Evolutionary conservation across 2,329 filamentous ascomycete genomes (phyloP), one percentile per base, ranked within the genome.

Genomic region (Sphaerulina populicola): DNA sequence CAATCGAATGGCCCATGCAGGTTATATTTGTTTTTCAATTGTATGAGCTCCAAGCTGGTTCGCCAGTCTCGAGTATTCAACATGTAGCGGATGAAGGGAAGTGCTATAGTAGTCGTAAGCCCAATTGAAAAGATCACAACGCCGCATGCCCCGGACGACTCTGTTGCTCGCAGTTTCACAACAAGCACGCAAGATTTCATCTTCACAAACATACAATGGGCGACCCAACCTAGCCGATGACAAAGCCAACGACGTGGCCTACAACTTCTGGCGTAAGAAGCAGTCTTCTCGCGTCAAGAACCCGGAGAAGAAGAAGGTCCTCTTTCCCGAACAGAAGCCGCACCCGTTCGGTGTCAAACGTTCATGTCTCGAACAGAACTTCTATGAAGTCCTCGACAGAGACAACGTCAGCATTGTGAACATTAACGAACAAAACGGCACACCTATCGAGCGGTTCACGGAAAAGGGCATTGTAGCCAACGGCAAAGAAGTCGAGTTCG

Each of bases 321-420:
- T 75, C n/a, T 72, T 72, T 6, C 73, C 73, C 0, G 59, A 70
- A 12, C 63, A 71, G 57, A 67, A 69, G 14, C 71, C 70, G 0
- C 72, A 75, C 53, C 65, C 71, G 0, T 75, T 71, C 47, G 73
- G 73, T 8, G 71, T 70, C 12, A 75, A 75, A 63, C 62, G 73
- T n/a, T 71, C 71, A 6, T 69, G 66, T 35, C 64, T 75, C 1
- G 72, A 75, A 57, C 72, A 74, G 49, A 67, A 72, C 57, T 75
- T 67, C 54, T 75, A 74, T 45, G 72, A 75, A 57, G 63, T 71
- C 56, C 61, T 74, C 10, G 69, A 74, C 56, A 64, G 60, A 33
- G 66, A 68, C 4, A 66, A 74, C 51, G 72, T 73, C 44, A 63
- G 66, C 18, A 66, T 74, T 12, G 62, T 74, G 31, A 67, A 74